phyloP scores from a whole-genome alignment of 345 rosid species.

The Arabis hirsuta region DNA sequence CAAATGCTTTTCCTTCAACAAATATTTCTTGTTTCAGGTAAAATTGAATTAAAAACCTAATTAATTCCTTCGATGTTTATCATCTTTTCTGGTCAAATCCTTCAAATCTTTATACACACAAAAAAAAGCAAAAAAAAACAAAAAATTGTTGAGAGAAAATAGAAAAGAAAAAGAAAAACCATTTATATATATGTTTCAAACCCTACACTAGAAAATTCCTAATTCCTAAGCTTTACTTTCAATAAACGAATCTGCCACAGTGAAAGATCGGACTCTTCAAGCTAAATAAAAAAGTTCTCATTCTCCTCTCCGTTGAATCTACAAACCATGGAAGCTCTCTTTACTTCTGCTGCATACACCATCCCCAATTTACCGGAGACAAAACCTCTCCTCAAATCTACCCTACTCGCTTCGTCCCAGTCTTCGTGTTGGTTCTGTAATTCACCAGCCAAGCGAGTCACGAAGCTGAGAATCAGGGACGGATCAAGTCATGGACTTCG shows the following conservation, averaged over 20 bases:
- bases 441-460: slow-evolving; percentile 43
- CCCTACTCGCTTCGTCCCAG: slow-evolving; percentile 38
- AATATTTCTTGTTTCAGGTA: not conserved
- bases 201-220: slow-evolving; percentile 39
- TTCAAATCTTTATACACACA: not conserved
- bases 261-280: slow-evolving; percentile 30
- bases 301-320: slow-evolving; percentile 10
- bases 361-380: slow-evolving; percentile 51
- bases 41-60: not conserved
- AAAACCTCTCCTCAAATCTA: slow-evolving; percentile 42
- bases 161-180: slow-evolving; percentile 1
- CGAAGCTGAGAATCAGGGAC: slow-evolving; percentile 51
- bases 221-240: slow-evolving; percentile 23
- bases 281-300: not conserved
- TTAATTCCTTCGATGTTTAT: not conserved
- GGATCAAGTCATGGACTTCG: slow-evolving; percentile 51
- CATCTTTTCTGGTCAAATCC: not conserved
- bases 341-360: slow-evolving; percentile 43
- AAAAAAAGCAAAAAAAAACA: not conserved
- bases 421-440: slow-evolving; percentile 44
- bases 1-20: not conserved
- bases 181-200: not conserved
- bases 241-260: slow-evolving; percentile 30
- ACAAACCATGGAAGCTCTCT: slow-evolving; percentile 70
- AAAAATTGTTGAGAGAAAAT: too few species aligned